Conservation (phyloP, 208 protist species). For the Leishmania mexicana region DNA sequence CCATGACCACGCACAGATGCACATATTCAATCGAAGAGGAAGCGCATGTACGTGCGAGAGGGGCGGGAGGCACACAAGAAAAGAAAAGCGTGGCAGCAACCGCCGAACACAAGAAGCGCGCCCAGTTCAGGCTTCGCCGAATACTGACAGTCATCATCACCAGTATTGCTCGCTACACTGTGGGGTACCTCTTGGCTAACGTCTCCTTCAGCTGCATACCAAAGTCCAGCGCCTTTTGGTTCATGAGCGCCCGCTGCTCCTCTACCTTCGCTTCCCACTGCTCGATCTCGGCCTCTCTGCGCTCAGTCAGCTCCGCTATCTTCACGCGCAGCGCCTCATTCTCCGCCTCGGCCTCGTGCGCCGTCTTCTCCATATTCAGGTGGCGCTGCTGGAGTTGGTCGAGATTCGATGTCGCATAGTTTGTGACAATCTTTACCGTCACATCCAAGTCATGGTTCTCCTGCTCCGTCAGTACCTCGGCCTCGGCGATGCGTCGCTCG, state of each 20-base stretch:
- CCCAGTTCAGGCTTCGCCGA: neutral
- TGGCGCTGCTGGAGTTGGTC: slow-evolving; percentile 84
- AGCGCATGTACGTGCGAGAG: neutral
- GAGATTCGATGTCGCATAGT: slow-evolving; percentile 67
- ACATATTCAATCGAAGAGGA: too few relatives aligned
- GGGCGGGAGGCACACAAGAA: neutral
- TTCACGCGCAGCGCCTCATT: slow-evolving; percentile 66
- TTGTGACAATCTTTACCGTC: slow-evolving; percentile 65
- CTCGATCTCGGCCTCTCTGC: slow-evolving; percentile 72
- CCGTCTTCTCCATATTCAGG: slow-evolving; percentile 63
- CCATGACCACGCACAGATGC: neutral
- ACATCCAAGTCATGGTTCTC: slow-evolving; percentile 52
- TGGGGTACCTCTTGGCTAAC: slow-evolving; percentile 14
- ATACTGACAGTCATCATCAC: neutral
- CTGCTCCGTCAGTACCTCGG: slow-evolving; percentile 64
- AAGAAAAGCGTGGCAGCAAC: neutral
- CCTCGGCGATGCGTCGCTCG: slow-evolving; percentile 53
- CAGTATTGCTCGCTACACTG: neutral
- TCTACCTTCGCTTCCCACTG: slow-evolving; percentile 86
- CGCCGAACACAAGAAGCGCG: too few relatives aligned
- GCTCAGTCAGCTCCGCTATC: slow-evolving; percentile 47
- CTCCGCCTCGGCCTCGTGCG: slow-evolving; percentile 64
- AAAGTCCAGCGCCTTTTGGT: slow-evolving; percentile 90
- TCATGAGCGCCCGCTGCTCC: slow-evolving; percentile 78
- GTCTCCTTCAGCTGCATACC: slow-evolving; percentile 89